Base-by-base conservation (phyloP, 345 rosid species). In the Heritiera fomes region DNA sequence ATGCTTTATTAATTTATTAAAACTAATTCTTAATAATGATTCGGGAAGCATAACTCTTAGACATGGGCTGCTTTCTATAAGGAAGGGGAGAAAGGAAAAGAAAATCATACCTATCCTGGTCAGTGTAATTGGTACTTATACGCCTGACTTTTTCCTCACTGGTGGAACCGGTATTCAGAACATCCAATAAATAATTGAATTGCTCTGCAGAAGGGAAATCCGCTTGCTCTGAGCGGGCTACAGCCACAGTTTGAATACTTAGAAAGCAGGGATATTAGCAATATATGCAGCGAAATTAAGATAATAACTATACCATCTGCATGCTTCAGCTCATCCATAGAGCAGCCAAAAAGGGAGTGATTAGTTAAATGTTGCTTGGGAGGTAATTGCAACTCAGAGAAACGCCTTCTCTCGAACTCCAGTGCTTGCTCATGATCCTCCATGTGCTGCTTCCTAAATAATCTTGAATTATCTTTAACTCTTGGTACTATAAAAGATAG, bases 31-130 rank as follows among this genome's bases (percentile, higher is more conserved):
- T 34, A 34, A 34, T 34, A 34, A 69, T 43, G 60, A 47, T 7
- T 47, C 17, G 0, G 2, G 56, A 65, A n/a, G 73, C 18, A 49
- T 30, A 75, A 60, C 53, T 4, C 59, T 74, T 74, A 8, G 3
- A 73, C 49, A 7, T 73, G 9, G 18, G 64, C 30, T 40, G 53
- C 41, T 62, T 75, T 64, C 17, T 6, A 17, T 38, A 64, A 64
- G 41, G 68, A 32, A 18, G 9, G 73, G 50, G 46, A 49, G 34
- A 18, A 52, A 20, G 71, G 12, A 64, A 49, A 49, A 50, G 73
- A 52, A 65, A 41, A 76, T 18, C 55, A 4, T 87, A 95, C 97
- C 98, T 81, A 34, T 92, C 94, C 76, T 79, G 90, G 56, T 90
- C 95, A 67, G 60, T 88, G 81, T 80, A 89, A 71, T 85, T 83